Conservation (phyloP, 2,329 filamentous ascomycete genomes). For the Sporothrix pseudoabietina region DNA sequence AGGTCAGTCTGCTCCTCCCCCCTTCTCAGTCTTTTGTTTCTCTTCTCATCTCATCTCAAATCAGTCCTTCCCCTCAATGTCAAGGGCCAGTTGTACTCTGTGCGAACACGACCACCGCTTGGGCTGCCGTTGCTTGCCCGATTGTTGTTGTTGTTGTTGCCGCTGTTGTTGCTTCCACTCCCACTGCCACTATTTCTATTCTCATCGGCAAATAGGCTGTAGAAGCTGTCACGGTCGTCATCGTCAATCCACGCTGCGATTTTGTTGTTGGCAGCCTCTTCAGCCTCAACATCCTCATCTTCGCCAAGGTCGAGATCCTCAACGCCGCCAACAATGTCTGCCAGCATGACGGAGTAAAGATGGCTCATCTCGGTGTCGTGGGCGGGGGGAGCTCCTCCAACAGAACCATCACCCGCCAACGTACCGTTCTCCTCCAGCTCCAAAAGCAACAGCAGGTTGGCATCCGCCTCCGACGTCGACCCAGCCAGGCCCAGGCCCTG, state of each 20-base stretch:
- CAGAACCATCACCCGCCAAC: slow-evolving; percentile 50
- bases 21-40: not conserved
- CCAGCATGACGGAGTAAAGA: slow-evolving; percentile 23
- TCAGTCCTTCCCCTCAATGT: not conserved
- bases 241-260: not conserved
- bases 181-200: not conserved
- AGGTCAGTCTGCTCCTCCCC: not conserved
- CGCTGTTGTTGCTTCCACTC: not conserved
- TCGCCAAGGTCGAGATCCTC: not conserved
- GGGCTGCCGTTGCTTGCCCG: not conserved
- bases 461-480: slow-evolving; percentile 41
- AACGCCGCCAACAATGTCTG: not conserved
- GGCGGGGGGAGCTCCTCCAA: not conserved
- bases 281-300: not conserved
- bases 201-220: not conserved
- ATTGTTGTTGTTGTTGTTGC: slow-evolving; percentile 1
- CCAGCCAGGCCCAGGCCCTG: slow-evolving; percentile 36
- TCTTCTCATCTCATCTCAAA: not conserved
- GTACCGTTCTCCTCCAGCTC: slow-evolving; percentile 25
- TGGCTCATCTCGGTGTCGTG: slow-evolving; percentile 49
- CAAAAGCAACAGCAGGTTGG: slow-evolving; percentile 30
- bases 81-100: slow-evolving; percentile 11
- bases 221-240: not conserved
- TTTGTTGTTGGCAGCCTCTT: not conserved
- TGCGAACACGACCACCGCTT: not conserved